Evolutionary conservation across 345 rosid genomes (phyloP).

Genomic region (Bruguiera gymnorhiza): DNA sequence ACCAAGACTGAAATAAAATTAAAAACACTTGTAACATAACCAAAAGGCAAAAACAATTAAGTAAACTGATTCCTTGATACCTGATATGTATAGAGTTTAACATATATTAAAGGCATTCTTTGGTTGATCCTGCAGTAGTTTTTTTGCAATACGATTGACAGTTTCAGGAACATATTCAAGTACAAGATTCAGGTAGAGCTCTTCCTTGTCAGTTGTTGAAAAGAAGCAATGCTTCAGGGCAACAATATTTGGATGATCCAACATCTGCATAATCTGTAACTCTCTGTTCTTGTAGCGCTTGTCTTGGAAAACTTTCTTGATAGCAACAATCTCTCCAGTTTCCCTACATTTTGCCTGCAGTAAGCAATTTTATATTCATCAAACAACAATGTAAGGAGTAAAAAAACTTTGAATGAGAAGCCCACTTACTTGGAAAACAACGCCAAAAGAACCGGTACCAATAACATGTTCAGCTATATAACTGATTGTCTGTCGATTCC

Average conservation of each 20-base stretch:
- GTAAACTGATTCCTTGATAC: conserved; percentile 29
- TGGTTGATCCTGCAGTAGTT: conserved; percentile 76
- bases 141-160: conserved; percentile 70
- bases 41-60: background rate
- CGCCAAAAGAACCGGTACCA: conserved; percentile 98
- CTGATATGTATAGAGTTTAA: conserved; percentile 94
- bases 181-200: conserved; percentile 91
- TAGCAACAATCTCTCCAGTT: conserved; percentile 92
- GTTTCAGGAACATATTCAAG: conserved; percentile 97
- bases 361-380: conserved; percentile 13
- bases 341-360: conserved; percentile 93
- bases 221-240: conserved; percentile 85
- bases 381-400: conserved; percentile 11
- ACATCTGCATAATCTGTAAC: conserved; percentile 85
- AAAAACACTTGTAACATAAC: no score
- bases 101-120: conserved; percentile 88
- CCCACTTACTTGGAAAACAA: conserved; percentile 80
- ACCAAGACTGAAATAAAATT: no score
- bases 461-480: conserved; percentile 90
- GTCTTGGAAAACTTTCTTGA: conserved; percentile 97
- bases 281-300: conserved; percentile 97
- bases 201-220: conserved; percentile 92
- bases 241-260: conserved; percentile 90
- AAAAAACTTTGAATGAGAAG: conserved; percentile 14
- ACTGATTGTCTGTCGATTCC: conserved; percentile 61